Base-by-base conservation (phyloP, 2,329 filamentous ascomycete species). In the Xenoacremonium recifei region DNA sequence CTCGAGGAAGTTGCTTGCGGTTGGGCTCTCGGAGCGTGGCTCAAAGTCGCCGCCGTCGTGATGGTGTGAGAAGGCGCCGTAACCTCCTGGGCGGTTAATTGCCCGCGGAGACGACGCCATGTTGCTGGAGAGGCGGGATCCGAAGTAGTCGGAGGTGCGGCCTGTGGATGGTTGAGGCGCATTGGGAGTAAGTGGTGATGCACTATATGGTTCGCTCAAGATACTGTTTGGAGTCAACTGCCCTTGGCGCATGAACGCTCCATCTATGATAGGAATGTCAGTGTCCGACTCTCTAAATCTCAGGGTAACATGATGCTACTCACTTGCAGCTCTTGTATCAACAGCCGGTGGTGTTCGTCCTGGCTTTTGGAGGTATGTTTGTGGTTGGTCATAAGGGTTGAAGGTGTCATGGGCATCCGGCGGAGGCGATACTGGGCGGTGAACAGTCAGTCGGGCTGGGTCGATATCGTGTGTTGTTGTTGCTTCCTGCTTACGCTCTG, bases 211-310 rank as follows among this genome's bases (percentile, higher is more conserved):
- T 37, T 76, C 76, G 51, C 75, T 77, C 17, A 75, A 75, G 42
- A 74, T 75, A 63, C 82, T 87, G 37, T 77, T 69, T 37, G 83
- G 83, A 10, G 83, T 87, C 42, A 84, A 66, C 60, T 84, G 75
- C 39, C 75, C 77, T 37, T 75, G 72, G 29, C 69, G 75, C 46
- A 72, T 58, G 53, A 73, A 84, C 18, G 72, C 68, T 44, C 71
- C 71, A 54, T 84, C 79, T 84, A 47, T 34, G 13, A n/a, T n/a
- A n/a, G n/a, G 37, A 19, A 61, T 72, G 42, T 60, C 40, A 60
- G 51, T 37, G 37, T 39, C 21, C 18, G 16, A 35, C 25, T 37
- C 39, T 43, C 31, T 6, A n/a, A 32, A 15, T 11, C 13, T 18
- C 35, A 11, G 20, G 13, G n/a, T n/a, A n/a, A 13, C 32, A 16